These are phyloP conservation scores for Bacidia rubella DNA, from an alignment of 495 filamentous ascomycete genomes.

Conservation along the genomic window DNA sequence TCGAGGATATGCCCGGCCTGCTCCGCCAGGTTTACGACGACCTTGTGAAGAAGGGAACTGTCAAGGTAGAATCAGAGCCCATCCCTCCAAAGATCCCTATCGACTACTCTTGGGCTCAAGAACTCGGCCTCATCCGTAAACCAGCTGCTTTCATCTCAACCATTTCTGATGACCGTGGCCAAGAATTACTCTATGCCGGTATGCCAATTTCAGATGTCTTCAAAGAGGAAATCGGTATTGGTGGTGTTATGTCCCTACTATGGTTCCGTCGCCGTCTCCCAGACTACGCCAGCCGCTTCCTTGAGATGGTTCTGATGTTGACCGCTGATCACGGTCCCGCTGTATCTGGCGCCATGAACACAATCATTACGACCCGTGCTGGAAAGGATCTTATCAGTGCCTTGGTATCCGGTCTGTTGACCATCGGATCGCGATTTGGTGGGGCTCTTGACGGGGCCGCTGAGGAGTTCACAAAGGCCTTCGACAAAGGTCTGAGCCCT, in stretches of 20 bases:
- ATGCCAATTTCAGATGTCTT: constrained; percentile 99
- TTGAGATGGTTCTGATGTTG: constrained; percentile 99
- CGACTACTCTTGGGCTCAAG: constrained; percentile 99
- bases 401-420: constrained; percentile 89
- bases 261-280: constrained; percentile 99
- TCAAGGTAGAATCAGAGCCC: constrained; percentile 78
- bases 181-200: constrained; percentile 96
- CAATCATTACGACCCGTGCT: constrained; percentile 97
- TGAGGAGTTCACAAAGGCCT: constrained; percentile 96
- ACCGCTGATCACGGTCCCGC: constrained; percentile 98
- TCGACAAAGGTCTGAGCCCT: constrained; percentile 93
- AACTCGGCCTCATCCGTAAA: constrained; percentile 98
- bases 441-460: constrained; percentile 96
- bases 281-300: constrained; percentile 91
- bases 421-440: constrained; percentile 95
- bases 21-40: constrained; percentile 72
- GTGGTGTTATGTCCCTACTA: constrained; percentile 97
- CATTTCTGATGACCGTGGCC: constrained; percentile 98
- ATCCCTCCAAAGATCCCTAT: constrained; percentile 97
- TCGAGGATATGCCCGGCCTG: constrained; percentile 78
- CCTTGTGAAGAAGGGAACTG: constrained; percentile 67
- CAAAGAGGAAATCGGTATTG: constrained; percentile 95
- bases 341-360: constrained; percentile 99
- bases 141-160: constrained; percentile 99
- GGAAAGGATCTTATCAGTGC: constrained; percentile 97